Percentiles rank a stretch among this genome's conserved stretches.
phyloP scores from a whole-genome alignment of 2,329 filamentous ascomycete species.

The Fusarium devonianum region DNA sequence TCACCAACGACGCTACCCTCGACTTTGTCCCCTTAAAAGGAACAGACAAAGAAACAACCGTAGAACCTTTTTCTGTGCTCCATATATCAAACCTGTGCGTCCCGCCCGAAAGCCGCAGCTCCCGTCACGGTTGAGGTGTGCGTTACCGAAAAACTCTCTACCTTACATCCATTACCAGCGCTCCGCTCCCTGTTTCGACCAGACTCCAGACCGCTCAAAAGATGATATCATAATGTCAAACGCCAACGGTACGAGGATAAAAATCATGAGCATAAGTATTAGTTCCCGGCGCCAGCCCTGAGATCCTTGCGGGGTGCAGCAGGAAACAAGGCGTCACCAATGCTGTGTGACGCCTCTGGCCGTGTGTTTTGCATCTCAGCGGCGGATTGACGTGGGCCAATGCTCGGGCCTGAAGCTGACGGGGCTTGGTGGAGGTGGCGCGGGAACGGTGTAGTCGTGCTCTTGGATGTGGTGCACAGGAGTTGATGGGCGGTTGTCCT shows the following conservation, averaged over 20 bases:
- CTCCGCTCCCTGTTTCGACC: conserved; percentile 15
- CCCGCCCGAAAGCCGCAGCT: conserved; percentile 19
- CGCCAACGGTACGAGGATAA: conserved; percentile 23
- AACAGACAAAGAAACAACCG: conserved; percentile 6
- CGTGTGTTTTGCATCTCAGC: conserved; percentile 32
- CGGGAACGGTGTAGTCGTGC: conserved; percentile 69
- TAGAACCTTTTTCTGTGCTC: conserved; percentile 27
- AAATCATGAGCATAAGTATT: conserved; percentile 1
- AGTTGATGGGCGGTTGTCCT: conserved; percentile 52
- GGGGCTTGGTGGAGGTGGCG: conserved; percentile 69
- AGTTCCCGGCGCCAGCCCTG: conserved; percentile 3
- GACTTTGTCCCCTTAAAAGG: conserved; percentile 7
- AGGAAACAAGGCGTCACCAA: conserved; percentile 15
- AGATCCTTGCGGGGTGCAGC: conserved; percentile 8
- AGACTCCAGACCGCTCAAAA: conserved; percentile 35
- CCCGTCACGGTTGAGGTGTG: conserved; percentile 11
- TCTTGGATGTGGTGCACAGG: conserved; percentile 61
- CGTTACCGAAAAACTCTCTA: conserved; percentile 16
- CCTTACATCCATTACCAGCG: conserved; percentile 25
- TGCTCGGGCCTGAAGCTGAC: conserved; percentile 66
- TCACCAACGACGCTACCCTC: conserved; percentile 2
- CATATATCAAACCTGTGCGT: conserved; percentile 30
- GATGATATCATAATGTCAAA: conserved; percentile 20
- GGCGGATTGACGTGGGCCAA: conserved; percentile 54
- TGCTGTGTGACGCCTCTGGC: conserved; percentile 17